Percentiles rank a stretch among this genome's conserved stretches.
phyloP scores from a whole-genome alignment of 1,284 basidiomycete species.

The Phellopilus nigrolimitatus region DNA sequence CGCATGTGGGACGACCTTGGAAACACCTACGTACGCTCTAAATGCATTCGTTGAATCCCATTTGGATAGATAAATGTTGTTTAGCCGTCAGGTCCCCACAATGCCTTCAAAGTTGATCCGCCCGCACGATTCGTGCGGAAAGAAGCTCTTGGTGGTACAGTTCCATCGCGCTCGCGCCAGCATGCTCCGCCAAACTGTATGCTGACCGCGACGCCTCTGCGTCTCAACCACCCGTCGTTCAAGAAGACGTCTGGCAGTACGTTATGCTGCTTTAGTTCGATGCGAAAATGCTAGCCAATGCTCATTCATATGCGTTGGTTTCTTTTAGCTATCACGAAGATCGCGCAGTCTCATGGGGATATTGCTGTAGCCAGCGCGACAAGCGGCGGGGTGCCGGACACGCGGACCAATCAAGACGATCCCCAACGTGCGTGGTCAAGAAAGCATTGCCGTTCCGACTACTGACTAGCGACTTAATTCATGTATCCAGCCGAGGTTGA shows the following conservation, averaged over 20 bases:
- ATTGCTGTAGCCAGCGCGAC: constrained; percentile 17
- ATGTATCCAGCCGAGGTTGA: constrained; percentile 14
- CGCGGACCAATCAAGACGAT: neutral
- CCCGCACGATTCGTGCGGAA: neutral
- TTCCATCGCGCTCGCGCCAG: neutral
- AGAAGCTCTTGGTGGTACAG: neutral
- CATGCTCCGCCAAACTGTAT: neutral
- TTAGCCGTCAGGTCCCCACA: neutral
- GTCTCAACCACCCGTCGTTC: neutral
- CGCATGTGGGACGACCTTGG: too few species aligned
- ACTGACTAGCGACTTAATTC: neutral
- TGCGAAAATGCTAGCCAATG: too few species aligned
- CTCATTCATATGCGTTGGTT: neutral
- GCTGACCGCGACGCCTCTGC: neutral
- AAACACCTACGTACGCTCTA: too few species aligned
- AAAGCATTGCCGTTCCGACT: neutral
- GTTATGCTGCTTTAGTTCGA: neutral
- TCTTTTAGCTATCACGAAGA: constrained; percentile 10
- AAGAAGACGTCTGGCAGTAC: constrained; percentile 13
- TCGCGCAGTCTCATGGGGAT: constrained; percentile 12
- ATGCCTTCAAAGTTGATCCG: neutral
- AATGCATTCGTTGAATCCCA: neutral
- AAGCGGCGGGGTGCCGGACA: constrained; percentile 12
- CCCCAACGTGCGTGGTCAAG: neutral
- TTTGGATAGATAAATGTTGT: neutral